Evolutionary conservation across 2,329 filamentous ascomycete species (phyloP), one percentile per base, ranked within the genome.

Genomic region (Rutstroemia sp.): DNA sequence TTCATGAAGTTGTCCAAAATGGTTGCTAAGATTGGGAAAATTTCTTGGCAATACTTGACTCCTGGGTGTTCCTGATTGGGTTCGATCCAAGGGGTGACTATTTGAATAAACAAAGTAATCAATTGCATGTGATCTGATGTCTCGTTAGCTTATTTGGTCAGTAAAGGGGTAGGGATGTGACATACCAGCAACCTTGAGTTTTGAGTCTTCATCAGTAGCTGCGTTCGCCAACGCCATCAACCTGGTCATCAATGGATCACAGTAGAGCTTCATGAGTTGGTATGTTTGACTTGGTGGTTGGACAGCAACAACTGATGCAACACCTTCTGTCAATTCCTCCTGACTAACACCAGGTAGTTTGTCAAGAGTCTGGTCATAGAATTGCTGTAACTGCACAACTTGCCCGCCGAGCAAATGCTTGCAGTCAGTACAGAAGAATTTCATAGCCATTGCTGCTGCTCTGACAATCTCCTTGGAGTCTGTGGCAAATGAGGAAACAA

Each of bases 391-490:
- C 66, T 96, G 90, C 8, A 85, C 72, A 38, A 95, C 89, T 70
- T 95, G 92, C 5, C 81, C 85, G 62, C 90, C 88, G 23, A 99
- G 80, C 38, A 96, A 79, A 67, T 90, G 84, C 63, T 88, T 90
- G 76, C 94, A 99, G 73, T 99, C 94, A 14, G 87, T 91, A 69
- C 95, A 97, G 73, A 99, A 92, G 76, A 94, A 99, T 67, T 95
- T 95, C 76, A 99, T 92, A 2, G 94, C 88, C 71, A 97, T 83
- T 5, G 94, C 94, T 18, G 94, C 90, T 19, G 92, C 94, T 61
- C 92, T 85, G 41, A 96, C 82, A 55, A 99, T 92, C 69, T 99
- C 95, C 66, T 87, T 88, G 0, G 92, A 96, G 44, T 85, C 83
- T 57, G 92, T 89, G 62, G 90, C 82, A 74, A 99, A 99, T 0